Evolutionary conservation across 148 eudicot genomes (phyloP), one percentile per base, ranked within the genome.

Genomic region (Dianthus caryophyllus): DNA sequence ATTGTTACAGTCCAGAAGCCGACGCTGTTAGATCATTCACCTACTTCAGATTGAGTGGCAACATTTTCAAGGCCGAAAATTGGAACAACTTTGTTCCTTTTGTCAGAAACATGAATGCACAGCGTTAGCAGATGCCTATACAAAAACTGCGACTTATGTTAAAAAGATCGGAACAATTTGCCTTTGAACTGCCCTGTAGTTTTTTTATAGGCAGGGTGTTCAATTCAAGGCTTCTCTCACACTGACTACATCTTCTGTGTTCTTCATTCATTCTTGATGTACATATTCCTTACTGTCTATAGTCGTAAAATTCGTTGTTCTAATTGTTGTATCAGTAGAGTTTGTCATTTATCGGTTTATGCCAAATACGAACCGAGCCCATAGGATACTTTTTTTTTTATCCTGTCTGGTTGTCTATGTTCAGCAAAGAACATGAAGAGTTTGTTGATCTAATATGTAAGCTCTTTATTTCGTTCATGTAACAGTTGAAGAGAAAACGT

Each of bases 31-130:
- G 77, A 76, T 84, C 86, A 52, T 84, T 84, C 65, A 84, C 86
- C 20, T 84, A 80, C 63, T 84, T 82, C 72, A 82, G 88, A 73
- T 63, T 84, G 82, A 74, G 84, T 16, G 78, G 75, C 44, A 82
- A 76, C 30, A 68, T 82, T 29, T 84, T 84, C 72, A 78, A 66
- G 65, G 66, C 75, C 61, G 84, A 82, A 73, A 84, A 84, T 48
- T 84, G 85, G 86, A 73, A 47, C 30, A 84, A 80, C 76, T 84
- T 84, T 71, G 84, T 78, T 30, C 82, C 82, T 17, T 84, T 84
- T 71, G 79, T 84, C 69, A 80, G 75, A 71, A 76, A 60, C 76
- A 84, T 84, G 88, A 78, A 73, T 55, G 65, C 75, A 29, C 81
- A 79, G 50, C 65, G 69, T 70, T 81, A 72, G 74, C 26, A 21